phyloP scores from a whole-genome alignment of 805 yeast genomes.

The Tetrapisispora taiwanensis region DNA sequence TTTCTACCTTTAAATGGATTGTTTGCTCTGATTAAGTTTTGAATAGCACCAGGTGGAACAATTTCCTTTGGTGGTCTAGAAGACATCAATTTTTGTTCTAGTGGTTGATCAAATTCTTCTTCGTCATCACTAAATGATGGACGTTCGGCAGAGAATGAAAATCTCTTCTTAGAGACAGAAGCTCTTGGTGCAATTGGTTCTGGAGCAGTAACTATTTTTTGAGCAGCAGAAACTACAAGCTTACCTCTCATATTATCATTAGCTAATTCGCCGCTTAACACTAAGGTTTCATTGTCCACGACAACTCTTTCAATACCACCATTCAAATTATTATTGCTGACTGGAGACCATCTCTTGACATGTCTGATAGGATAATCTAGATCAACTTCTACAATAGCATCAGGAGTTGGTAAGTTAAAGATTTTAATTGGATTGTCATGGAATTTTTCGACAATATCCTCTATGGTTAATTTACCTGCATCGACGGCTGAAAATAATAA shows the following conservation, averaged over 20 bases:
- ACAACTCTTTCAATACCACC: slow-evolving; percentile 89
- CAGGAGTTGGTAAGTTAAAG: slow-evolving; percentile 71
- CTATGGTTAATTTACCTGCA: slow-evolving; percentile 59
- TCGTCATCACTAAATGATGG: slow-evolving; percentile 33
- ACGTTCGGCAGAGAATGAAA: slow-evolving; percentile 40
- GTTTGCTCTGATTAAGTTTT: slow-evolving; percentile 64
- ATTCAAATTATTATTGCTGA: slow-evolving; percentile 42
- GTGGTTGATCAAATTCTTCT: slow-evolving; percentile 44
- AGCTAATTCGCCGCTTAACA: slow-evolving; percentile 71
- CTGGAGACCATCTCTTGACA: slow-evolving; percentile 44
- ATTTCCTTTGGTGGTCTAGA: slow-evolving; percentile 64
- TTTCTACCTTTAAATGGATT: slow-evolving; percentile 88
- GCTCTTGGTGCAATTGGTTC: slow-evolving; percentile 35
- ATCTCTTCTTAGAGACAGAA: slow-evolving; percentile 31
- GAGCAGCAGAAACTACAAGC: slow-evolving; percentile 40
- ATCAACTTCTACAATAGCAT: slow-evolving; percentile 68
- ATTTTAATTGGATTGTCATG: slow-evolving; percentile 75
- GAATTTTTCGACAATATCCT: slow-evolving; percentile 61
- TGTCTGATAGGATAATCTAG: slow-evolving; percentile 50
- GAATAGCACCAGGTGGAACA: slow-evolving; percentile 69
- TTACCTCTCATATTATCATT: slow-evolving; percentile 53
- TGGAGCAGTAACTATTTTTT: slow-evolving; percentile 22
- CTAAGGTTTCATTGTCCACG: slow-evolving; percentile 66
- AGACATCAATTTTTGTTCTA: slow-evolving; percentile 45
- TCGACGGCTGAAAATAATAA: slow-evolving; percentile 71